Evolutionary conservation across 176 grass and related monocot genomes (phyloP), one percentile per base, ranked within the genome.

Genomic region (Ampelocalamus luodianensis): DNA sequence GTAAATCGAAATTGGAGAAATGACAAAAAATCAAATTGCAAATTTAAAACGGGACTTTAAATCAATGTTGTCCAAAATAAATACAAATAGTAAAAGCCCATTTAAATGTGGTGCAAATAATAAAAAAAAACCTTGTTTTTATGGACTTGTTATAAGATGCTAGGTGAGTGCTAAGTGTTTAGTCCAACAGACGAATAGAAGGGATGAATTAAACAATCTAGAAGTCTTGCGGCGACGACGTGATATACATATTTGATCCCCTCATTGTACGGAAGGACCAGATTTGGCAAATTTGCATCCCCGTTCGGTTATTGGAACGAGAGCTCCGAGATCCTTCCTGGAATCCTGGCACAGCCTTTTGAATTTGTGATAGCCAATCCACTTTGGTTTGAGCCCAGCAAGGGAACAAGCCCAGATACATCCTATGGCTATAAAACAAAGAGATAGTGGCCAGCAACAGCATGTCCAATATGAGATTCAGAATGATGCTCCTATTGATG

Each of bases 351-450:
- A 61, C 26, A 10, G 0, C 55, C 39, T 29, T 78, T 78, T 78
- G 37, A 32, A 70, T 72, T 46, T 60, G 0, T 50, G 59, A 42
- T 42, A 29, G 18, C 20, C 72, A 76, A 45, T 37, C 55, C 14
- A 82, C 67, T 65, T 42, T 65, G 72, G 50, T 18, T 42, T 59
- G 53, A 59, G 61, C 72, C 40, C 62, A 75, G 13, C 70, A 77
- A 50, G 20, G 15, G 38, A 68, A 60, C 71, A 87, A 76, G 62
- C 38, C 39, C 49, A 59, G 38, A 70, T 77, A 51, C 48, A 77
- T 22, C 40, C 46, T 8, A 29, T 22, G 62, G 63, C 46, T 56
- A 80, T 40, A 73, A 65, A 58, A 75, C 59, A 80, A 67, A 22
- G 20, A 26, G 24, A 16, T 37, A 15, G 26, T 34, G 63, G 24